These are phyloP conservation scores for Lumnitzera racemosa DNA, from an alignment of 345 rosid genomes.

Conservation along the genomic window DNA sequence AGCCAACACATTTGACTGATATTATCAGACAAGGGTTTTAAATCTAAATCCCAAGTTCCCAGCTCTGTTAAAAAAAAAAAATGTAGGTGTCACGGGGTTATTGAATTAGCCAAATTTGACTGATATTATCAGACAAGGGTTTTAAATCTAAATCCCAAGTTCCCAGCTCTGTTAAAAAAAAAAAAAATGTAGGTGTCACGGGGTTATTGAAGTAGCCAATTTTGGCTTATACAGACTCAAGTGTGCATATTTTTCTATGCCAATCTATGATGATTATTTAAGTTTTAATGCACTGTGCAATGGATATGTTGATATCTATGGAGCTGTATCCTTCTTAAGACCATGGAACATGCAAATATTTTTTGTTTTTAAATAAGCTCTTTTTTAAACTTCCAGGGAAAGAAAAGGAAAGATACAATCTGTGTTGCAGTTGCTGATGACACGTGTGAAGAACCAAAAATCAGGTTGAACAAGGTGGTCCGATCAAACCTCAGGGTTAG, in stretches of 20 bases:
- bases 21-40: neutral
- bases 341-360: too few species aligned
- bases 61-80: neutral
- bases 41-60: neutral
- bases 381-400: constrained; percentile 40
- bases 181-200: too few species aligned
- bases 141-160: neutral
- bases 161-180: neutral
- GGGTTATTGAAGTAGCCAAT: too few species aligned
- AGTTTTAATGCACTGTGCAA: too few species aligned
- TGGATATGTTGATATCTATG: neutral
- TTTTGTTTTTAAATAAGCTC: neutral
- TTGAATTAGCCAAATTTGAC: too few species aligned
- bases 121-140: neutral
- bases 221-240: too few species aligned
- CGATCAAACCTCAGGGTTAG: constrained; percentile 87
- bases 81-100: too few species aligned
- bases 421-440: constrained; percentile 89
- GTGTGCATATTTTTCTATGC: too few species aligned
- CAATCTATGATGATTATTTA: too few species aligned
- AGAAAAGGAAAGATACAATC: constrained; percentile 76
- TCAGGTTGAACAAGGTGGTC: constrained; percentile 86
- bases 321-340: too few species aligned
- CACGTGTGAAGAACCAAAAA: constrained; percentile 74
- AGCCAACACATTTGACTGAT: neutral